phyloP scores from a whole-genome alignment of 208 protist genomes.

The Acanthamoeba lenticulata region DNA sequence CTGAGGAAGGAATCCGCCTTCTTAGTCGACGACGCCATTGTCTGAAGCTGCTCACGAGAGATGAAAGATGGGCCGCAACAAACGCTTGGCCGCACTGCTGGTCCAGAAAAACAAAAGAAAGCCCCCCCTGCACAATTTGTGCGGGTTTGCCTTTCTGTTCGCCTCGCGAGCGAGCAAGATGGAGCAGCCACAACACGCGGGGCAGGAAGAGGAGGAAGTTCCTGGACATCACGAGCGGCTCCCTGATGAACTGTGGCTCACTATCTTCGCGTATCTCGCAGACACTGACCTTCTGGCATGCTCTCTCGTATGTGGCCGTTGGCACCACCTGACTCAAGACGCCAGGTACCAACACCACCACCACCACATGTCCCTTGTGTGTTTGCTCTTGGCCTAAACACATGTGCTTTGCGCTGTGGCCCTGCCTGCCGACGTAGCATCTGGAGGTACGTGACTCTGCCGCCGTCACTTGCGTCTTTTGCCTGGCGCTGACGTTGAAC shows the following conservation, averaged over 20 bases:
- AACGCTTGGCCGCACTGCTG: not conserved
- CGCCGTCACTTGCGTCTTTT: not conserved
- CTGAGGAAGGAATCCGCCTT: constrained; percentile 1
- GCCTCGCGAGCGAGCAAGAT: too few relatives aligned
- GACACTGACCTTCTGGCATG: not conserved
- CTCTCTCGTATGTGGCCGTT: not conserved
- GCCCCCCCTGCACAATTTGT: not conserved
- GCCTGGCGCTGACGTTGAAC: not conserved
- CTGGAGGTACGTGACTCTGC: not conserved
- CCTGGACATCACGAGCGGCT: not conserved
- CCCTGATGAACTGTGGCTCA: constrained; percentile 22
- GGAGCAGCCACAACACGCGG: not conserved
- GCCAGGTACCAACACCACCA: not conserved
- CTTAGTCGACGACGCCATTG: not conserved
- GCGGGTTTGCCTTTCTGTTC: too few relatives aligned
- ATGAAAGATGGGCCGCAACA: not conserved
- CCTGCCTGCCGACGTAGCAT: too few relatives aligned
- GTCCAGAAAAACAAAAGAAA: not conserved
- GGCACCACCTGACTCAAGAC: constrained; percentile 30
- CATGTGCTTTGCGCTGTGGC: too few relatives aligned
- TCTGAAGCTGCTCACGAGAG: not conserved
- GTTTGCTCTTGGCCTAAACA: not conserved
- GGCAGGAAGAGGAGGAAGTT: not conserved
- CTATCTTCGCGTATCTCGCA: not conserved
- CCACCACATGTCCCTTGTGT: too few relatives aligned